These are phyloP conservation scores for Magnusiomyces clavatus DNA, from an alignment of 1,139 yeast species.

Conservation along the genomic window DNA sequence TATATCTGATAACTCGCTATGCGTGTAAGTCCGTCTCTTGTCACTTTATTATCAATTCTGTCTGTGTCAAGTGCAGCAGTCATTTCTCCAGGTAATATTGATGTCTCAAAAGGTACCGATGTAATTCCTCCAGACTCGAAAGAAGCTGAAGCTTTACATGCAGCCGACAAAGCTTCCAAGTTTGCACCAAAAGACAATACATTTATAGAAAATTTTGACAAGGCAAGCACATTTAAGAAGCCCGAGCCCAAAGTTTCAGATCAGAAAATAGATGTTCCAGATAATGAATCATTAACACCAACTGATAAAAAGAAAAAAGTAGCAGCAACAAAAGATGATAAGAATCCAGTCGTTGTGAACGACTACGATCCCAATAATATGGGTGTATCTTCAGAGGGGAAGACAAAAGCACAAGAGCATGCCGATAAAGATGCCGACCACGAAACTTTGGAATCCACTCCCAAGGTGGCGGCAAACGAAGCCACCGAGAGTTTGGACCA, in stretches of 20 bases:
- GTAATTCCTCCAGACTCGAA: slow-evolving; percentile 28
- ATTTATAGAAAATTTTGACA: slow-evolving; percentile 22
- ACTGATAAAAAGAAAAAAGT: slow-evolving; percentile 22
- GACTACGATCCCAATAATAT: slow-evolving; percentile 35
- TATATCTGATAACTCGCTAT: not conserved
- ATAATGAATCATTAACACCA: slow-evolving; percentile 18
- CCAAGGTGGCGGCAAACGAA: too few relatives aligned
- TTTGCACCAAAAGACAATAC: slow-evolving; percentile 34
- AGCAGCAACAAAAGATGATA: slow-evolving; percentile 24
- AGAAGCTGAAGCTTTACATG: slow-evolving; percentile 26
- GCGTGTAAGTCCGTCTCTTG: slow-evolving; percentile 14
- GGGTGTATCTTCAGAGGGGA: slow-evolving; percentile 27
- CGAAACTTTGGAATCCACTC: too few relatives aligned
- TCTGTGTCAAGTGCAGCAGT: slow-evolving; percentile 14
- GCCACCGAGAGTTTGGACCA: too few relatives aligned
- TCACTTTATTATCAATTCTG: slow-evolving; percentile 8
- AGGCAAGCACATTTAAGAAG: slow-evolving; percentile 27
- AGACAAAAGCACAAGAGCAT: slow-evolving; percentile 14
- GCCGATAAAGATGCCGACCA: slow-evolving; percentile 12
- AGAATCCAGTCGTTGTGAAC: slow-evolving; percentile 30
- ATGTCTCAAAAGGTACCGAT: slow-evolving; percentile 26
- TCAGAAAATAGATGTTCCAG: slow-evolving; percentile 24
- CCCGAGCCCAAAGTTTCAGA: slow-evolving; percentile 28
- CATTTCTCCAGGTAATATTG: slow-evolving; percentile 14
- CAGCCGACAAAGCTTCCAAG: slow-evolving; percentile 29